Evolutionary conservation across 2,329 filamentous ascomycete species (phyloP).

Genomic region (Amylocarpus encephaloides): DNA sequence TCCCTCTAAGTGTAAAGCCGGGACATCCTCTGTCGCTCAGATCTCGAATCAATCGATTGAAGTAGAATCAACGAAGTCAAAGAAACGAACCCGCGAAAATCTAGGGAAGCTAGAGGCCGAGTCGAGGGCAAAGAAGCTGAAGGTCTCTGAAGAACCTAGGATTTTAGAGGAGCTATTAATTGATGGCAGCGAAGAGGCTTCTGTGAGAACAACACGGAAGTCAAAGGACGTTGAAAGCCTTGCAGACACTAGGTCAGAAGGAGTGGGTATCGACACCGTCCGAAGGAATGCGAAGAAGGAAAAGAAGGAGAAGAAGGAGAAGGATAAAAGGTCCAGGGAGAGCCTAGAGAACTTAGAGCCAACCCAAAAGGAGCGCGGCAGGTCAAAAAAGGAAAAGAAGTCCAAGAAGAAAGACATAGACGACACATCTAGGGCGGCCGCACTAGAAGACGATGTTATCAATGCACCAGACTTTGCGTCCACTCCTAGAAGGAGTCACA

Average conservation of each 20-base stretch:
- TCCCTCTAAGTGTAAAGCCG: conserved; percentile 17
- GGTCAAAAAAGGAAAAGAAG: conserved; percentile 6
- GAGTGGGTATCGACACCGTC: background rate
- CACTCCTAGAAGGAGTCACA: no score
- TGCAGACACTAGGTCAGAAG: no score
- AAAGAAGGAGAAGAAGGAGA: background rate
- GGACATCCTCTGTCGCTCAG: background rate
- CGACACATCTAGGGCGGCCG: background rate
- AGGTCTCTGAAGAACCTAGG: no score
- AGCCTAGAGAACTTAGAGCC: background rate
- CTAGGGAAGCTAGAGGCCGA: no score
- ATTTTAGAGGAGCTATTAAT: no score
- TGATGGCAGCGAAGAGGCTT: no score
- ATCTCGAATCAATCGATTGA: background rate
- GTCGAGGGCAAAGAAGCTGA: no score
- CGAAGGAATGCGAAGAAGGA: conserved; percentile 3
- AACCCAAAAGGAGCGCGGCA: background rate
- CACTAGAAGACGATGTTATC: background rate
- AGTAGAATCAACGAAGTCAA: background rate
- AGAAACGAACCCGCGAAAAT: background rate
- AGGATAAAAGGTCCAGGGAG: background rate
- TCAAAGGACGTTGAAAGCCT: background rate
- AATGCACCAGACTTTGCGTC: no score
- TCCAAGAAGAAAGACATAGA: conserved; percentile 10
- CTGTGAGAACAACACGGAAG: background rate